Base-by-base conservation (phyloP, 2,329 filamentous ascomycete genomes). In the Aspergillus puulaauensis region DNA sequence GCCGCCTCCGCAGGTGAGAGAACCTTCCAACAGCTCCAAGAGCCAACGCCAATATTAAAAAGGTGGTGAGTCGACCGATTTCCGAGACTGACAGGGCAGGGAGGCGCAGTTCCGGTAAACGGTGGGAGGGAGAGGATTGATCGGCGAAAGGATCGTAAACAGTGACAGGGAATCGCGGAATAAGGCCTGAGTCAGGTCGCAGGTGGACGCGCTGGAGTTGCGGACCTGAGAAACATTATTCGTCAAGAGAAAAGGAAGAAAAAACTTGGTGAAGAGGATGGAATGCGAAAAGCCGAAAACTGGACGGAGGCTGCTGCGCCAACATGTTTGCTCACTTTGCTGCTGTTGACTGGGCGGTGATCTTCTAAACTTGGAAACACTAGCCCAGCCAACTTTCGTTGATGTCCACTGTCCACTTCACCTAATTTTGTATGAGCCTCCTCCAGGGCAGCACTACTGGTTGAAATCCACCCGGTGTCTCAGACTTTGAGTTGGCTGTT, bases 351-450 rank as follows among this genome's bases (percentile, higher is more conserved):
- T 44, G 49, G 55, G 46, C 52, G 57, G 54, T 53, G 54, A 50
- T 39, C 52, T 62, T 59, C 62, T 64, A 64, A 64, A 56, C 62
- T 64, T 64, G 60, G 62, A 59, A 64, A 60, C 62, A 44, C 61
- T 59, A 61, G 56, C 21, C 27, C 27, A 31, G 27, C 27, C 27
- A 31, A 31, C 27, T 31, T 31, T 31, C 9, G 27, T 31, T 33
- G 15, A 21, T 6, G 37, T 35, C 40, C 40, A 43, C 35, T n/a
- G 35, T n/a, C 35, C 35, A n/a, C 35, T 37, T 31, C 23, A 41
- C 48, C 48, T 44, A 52, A 52, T 33, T 52, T 43, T 52, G 27
- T 31, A 52, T 52, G 39, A 52, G 49, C 49, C 49, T 52, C 49
- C 48, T 31, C 24, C 19, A 12, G 8, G 14, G 12, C 44, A 47